phyloP scores from a whole-genome alignment of 257 asterid genomes.

The Solanum medicagineum region DNA sequence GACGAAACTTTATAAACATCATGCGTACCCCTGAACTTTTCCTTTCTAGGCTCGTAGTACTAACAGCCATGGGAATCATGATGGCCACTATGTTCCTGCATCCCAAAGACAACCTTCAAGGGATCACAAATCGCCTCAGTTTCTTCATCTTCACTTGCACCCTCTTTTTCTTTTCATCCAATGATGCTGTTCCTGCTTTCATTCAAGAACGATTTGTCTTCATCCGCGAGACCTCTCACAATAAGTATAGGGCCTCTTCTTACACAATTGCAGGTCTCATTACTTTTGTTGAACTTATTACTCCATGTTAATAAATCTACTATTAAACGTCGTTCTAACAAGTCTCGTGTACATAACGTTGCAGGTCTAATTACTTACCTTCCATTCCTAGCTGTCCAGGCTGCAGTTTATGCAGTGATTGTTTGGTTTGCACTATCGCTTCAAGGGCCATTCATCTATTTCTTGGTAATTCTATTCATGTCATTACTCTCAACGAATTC shows the following conservation, averaged over 20 bases:
- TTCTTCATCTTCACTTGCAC: slow-evolving; percentile 82
- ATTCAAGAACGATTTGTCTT: slow-evolving; percentile 79
- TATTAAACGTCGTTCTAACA: background rate
- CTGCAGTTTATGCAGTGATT: slow-evolving; percentile 48
- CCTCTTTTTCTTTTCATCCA: slow-evolving; percentile 75
- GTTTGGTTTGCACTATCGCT: slow-evolving; percentile 63
- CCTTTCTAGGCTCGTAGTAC: slow-evolving; percentile 64
- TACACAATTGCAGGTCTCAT: slow-evolving; percentile 71
- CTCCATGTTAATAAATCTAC: background rate
- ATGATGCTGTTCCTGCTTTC: slow-evolving; percentile 90
- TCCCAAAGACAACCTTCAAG: slow-evolving; percentile 36
- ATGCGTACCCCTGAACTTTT: slow-evolving; percentile 82
- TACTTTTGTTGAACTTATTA: slow-evolving; percentile 11
- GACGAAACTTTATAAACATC: slow-evolving; percentile 69
- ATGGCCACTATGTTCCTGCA: slow-evolving; percentile 80
- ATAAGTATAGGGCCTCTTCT: slow-evolving; percentile 82
- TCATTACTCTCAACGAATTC: slow-evolving; percentile 66
- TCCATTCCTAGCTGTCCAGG: slow-evolving; percentile 70
- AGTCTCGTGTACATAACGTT: background rate
- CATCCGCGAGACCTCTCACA: slow-evolving; percentile 73
- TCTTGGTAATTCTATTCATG: slow-evolving; percentile 51
- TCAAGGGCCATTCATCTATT: slow-evolving; percentile 35
- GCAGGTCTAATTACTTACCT: slow-evolving; percentile 74
- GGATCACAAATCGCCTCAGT: slow-evolving; percentile 61
- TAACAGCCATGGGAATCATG: slow-evolving; percentile 72